Evolutionary conservation across 1,284 basidiomycete genomes (phyloP), one percentile per base, ranked within the genome.

Genomic region (Puccinia coronata): DNA sequence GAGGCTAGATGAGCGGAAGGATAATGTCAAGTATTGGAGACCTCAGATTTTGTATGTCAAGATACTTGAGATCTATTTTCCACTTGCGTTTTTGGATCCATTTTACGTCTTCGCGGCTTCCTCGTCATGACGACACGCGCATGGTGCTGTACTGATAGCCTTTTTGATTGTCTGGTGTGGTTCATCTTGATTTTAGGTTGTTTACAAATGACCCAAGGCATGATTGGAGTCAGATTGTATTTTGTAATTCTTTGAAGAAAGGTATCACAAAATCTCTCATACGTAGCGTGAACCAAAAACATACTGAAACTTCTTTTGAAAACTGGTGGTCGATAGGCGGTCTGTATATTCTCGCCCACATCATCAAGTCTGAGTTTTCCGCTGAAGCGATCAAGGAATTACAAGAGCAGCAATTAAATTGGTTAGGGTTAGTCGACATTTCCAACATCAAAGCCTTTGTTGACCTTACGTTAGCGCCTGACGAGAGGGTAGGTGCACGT

Each of bases 181-280:
- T 5, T 59, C 34, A 16, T 11, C 25, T 59, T 18, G n/a, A 43
- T 77, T 51, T 41, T 36, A 79, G 77, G 51, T 47, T 79, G 41
- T 79, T 79, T 47, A 57, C 77, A 28, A 79, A 71, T 34, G 67
- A 79, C 43, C 77, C 77, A 18, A 63, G 77, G 39, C 77, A 57
- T 71, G 77, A 79, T 71, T 79, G 77, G 77, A 79, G 71, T 57
- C 77, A 79, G 31, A 79, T 79, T 28, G 63, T 79, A 43, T 79
- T 79, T 71, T 79, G 77, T 71, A 79, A 79, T 49, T 79, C 77
- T 41, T 59, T 79, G 20, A 79, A 79, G 43, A 79, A 79, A 79
- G 77, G 77, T 79, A 31, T n/a, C n/a, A 47, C n/a, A 31, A 28
- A 65, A 34, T 3, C 1, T 49, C 43, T 49, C n/a, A 14, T 34